Evolutionary conservation across 176 grass and related monocot genomes (phyloP).

Genomic region (Bonia amplexicaulis): DNA sequence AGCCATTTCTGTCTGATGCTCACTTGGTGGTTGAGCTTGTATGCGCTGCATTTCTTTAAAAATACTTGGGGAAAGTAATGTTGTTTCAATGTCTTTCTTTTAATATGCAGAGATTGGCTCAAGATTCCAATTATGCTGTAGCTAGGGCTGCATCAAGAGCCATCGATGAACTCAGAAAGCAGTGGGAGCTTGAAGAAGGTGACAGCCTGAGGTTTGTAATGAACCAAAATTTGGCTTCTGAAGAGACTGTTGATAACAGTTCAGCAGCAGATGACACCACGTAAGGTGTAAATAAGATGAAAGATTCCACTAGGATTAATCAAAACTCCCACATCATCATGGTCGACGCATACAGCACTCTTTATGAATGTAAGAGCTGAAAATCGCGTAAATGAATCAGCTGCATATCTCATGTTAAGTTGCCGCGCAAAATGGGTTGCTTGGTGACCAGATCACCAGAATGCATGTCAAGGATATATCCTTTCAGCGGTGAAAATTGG

Average conservation of each 20-base stretch:
- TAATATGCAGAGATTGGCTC: slow-evolving; percentile 63
- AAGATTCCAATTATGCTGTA: slow-evolving; percentile 80
- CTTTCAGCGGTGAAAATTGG: neutral
- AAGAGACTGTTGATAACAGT: slow-evolving; percentile 24
- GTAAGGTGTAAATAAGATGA: slow-evolving; percentile 9
- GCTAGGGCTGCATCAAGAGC: slow-evolving; percentile 69
- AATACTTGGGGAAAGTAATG: neutral
- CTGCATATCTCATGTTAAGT: neutral
- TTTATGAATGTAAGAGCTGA: neutral
- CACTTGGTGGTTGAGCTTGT: neutral
- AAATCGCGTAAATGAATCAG: neutral
- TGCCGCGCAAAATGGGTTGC: neutral
- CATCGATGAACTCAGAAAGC: slow-evolving; percentile 77
- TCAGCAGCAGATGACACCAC: slow-evolving; percentile 14
- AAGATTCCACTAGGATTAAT: neutral
- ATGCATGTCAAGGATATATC: neutral
- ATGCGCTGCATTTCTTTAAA: neutral
- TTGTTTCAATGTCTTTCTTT: slow-evolving; percentile 6
- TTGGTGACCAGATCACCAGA: neutral
- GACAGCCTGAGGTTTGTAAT: slow-evolving; percentile 81
- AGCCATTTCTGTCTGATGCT: neutral
- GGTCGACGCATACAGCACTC: neutral
- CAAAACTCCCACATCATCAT: neutral
- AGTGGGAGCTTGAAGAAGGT: slow-evolving; percentile 98
- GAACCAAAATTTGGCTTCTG: slow-evolving; percentile 38